Evolutionary conservation across 2,329 filamentous ascomycete species (phyloP).

Genomic region (Aureobasidium subglaciale): DNA sequence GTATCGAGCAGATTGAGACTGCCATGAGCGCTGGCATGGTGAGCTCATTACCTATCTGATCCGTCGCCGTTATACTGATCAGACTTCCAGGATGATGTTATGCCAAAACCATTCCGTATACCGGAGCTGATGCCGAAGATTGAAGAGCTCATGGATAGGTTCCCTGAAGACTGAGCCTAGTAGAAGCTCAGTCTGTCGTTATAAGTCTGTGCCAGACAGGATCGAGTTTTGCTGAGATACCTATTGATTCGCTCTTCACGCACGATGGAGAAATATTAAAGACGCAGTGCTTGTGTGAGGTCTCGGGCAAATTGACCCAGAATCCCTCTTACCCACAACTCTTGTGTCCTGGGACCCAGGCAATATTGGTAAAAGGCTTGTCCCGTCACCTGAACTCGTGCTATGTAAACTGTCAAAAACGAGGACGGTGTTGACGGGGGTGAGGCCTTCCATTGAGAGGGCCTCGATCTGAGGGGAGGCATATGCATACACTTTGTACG

Average conservation of each 20-base stretch:
- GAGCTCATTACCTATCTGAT: not conserved
- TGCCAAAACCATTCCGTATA: constrained; percentile 46
- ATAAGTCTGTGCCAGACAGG: constrained; percentile 2
- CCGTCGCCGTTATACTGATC: constrained; percentile 16
- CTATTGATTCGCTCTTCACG: not conserved
- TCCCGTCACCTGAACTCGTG: no score
- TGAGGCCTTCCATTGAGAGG: no score
- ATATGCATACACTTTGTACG: no score
- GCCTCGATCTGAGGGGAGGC: no score
- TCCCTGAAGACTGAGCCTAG: constrained; percentile 18
- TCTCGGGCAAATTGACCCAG: no score
- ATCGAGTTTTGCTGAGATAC: constrained; percentile 3
- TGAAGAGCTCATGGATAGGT: constrained; percentile 37
- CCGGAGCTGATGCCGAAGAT: constrained; percentile 45
- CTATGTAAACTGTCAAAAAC: no score
- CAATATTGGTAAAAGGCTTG: no score
- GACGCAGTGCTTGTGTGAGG: no score
- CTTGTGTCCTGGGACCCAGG: no score
- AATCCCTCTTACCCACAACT: no score
- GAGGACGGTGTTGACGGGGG: no score
- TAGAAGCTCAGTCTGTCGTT: not conserved
- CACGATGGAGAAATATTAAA: no score
- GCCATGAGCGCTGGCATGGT: constrained; percentile 65
- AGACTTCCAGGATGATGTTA: constrained; percentile 39
- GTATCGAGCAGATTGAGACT: constrained; percentile 65